phyloP scores from a whole-genome alignment of 331 rosid genomes.

The Spiraea crenata region DNA sequence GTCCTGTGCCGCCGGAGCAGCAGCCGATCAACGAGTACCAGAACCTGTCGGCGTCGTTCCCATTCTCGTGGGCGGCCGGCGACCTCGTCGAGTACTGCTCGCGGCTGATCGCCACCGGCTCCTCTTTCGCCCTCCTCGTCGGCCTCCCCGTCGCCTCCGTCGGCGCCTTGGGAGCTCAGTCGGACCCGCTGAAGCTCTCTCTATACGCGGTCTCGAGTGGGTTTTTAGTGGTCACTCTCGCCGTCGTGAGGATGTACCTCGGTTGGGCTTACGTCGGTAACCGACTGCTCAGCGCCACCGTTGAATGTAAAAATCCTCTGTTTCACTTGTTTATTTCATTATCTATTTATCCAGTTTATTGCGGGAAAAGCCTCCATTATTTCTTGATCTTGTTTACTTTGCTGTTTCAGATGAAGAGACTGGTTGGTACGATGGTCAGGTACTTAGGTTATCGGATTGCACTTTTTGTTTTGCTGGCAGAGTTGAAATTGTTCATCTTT shows the following conservation, averaged over 20 bases:
- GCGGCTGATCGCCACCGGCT: conserved; percentile 62
- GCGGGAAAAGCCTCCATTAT: too few species aligned
- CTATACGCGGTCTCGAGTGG: conserved; percentile 74
- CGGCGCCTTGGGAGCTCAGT: conserved; percentile 64
- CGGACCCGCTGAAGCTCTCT: conserved; percentile 60
- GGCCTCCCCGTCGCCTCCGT: conserved; percentile 88
- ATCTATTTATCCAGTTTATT: neutral
- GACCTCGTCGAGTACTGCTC: conserved; percentile 64
- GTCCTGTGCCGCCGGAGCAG: conserved; percentile 88
- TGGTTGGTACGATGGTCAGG: conserved; percentile 99
- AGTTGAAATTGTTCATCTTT: neutral
- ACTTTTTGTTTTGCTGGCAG: neutral
- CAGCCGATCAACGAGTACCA: conserved; percentile 87
- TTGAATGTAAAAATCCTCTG: conserved; percentile 58
- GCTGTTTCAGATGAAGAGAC: conserved; percentile 82
- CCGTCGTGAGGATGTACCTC: conserved; percentile 85
- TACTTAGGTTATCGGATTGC: conserved; percentile 14
- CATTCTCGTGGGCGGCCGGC: conserved; percentile 85
- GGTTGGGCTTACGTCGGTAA: conserved; percentile 99
- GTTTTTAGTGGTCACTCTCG: conserved; percentile 57
- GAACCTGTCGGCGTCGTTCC: conserved; percentile 67
- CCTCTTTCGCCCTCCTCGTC: conserved; percentile 61
- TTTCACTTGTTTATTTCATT: neutral
- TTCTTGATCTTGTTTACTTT: conserved; percentile 6
- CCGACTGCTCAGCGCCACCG: conserved; percentile 93